phyloP scores from a whole-genome alignment of 108 stramenopile genomes.

The Cyclotella cryptica region DNA sequence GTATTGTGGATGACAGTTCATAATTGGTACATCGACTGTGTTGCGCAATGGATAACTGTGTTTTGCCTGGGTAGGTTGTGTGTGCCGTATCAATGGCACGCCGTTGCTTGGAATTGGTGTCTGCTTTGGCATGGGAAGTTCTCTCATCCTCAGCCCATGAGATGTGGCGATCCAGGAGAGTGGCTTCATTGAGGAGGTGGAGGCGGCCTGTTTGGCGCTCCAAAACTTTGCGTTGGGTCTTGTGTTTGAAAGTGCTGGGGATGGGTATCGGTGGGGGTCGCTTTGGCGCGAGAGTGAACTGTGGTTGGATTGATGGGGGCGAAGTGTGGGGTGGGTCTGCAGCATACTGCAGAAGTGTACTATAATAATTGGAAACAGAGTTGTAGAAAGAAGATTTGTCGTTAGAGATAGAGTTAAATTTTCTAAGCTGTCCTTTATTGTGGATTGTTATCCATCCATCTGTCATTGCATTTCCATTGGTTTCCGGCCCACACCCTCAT shows the following conservation, averaged over 20 bases:
- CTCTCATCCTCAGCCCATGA: conserved; percentile 5
- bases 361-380: not conserved
- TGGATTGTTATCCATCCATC: conserved; percentile 11
- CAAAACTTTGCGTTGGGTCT: not conserved
- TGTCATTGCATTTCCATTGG: not conserved
- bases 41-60: not conserved
- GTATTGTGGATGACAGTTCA: not conserved
- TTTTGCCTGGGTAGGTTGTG: not conserved
- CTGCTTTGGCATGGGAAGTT: not conserved
- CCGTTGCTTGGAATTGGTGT: not conserved
- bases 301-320: too few species aligned
- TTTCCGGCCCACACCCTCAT: conserved; percentile 4
- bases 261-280: not conserved
- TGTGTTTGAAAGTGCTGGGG: not conserved
- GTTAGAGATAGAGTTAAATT: not conserved
- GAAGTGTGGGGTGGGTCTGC: conserved; percentile 8
- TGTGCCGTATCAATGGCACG: not conserved
- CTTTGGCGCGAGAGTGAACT: not conserved
- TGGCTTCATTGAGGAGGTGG: not conserved
- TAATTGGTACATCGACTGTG: not conserved
- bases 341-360: not conserved
- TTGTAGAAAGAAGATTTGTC: conserved; percentile 1
- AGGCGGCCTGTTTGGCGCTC: not conserved
- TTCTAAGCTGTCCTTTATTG: not conserved
- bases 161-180: not conserved